Conservation (phyloP, 768 basidiomycete genomes). For the Megacollybia marginata region DNA sequence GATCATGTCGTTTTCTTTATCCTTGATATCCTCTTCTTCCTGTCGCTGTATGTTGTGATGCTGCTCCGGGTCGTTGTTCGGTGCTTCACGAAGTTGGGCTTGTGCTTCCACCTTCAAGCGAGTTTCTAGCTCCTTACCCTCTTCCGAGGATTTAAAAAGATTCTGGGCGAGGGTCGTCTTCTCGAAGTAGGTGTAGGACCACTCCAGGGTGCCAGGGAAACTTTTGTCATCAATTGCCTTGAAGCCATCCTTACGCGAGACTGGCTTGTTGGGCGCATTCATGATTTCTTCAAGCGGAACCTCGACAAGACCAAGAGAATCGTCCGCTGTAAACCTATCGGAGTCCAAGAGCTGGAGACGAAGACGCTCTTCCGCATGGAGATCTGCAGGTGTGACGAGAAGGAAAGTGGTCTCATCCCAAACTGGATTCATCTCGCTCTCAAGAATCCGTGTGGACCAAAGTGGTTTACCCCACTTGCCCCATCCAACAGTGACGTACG, state of each 20-base stretch:
- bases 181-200: slow-evolving; percentile 45
- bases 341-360: slow-evolving; percentile 63
- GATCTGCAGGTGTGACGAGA: slow-evolving; percentile 54
- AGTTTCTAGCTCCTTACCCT: slow-evolving; percentile 27
- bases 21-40: slow-evolving; percentile 28
- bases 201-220: slow-evolving; percentile 32
- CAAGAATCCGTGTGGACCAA: slow-evolving; percentile 68
- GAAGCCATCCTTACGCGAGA: slow-evolving; percentile 39
- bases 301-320: slow-evolving; percentile 42
- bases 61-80: not conserved
- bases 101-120: slow-evolving; percentile 40
- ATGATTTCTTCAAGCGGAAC: slow-evolving; percentile 30
- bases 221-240: slow-evolving; percentile 20
- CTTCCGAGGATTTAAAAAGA: slow-evolving; percentile 19
- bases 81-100: slow-evolving; percentile 39
- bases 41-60: slow-evolving; percentile 26
- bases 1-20: slow-evolving; percentile 31
- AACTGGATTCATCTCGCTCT: slow-evolving; percentile 50
- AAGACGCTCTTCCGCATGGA: slow-evolving; percentile 59
- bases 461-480: slow-evolving; percentile 56
- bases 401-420: slow-evolving; percentile 66
- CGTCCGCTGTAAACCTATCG: slow-evolving; percentile 40
- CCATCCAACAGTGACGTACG: slow-evolving; percentile 62
- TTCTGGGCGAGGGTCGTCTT: slow-evolving; percentile 39
- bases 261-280: slow-evolving; percentile 38